Evolutionary conservation across 352 stramenopile genomes (phyloP).

Genomic region (Globisporangium spinosum): DNA sequence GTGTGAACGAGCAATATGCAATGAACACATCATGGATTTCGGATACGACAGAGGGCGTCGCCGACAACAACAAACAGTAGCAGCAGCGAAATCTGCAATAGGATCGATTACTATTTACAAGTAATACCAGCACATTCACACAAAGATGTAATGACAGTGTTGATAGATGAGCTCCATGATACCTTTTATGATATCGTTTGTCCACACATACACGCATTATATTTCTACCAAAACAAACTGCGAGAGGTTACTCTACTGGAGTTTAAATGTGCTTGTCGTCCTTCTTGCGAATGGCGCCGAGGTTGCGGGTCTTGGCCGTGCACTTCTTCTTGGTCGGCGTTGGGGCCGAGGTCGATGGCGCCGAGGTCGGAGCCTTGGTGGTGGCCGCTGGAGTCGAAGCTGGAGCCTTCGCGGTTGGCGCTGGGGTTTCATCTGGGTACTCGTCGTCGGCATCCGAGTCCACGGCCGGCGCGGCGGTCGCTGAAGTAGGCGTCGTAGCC

Average conservation of each 20-base stretch:
- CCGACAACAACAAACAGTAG: no score
- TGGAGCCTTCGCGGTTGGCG: neutral
- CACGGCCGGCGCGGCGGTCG: neutral
- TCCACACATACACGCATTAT: no score
- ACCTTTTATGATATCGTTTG: no score
- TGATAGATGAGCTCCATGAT: no score
- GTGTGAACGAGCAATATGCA: no score
- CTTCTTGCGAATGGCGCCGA: neutral
- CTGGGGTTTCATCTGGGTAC: neutral
- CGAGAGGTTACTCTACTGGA: neutral
- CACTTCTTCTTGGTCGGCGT: conserved; percentile 6
- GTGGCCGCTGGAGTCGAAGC: neutral
- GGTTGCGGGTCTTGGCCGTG: conserved; percentile 11
- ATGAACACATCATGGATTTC: no score
- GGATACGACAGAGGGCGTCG: no score
- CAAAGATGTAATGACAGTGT: no score
- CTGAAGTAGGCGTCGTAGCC: neutral
- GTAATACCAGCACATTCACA: no score
- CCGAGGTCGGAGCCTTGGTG: neutral
- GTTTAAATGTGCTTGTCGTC: conserved; percentile 5
- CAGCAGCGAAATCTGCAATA: no score
- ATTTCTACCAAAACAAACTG: no score
- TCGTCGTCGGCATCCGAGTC: conserved; percentile 8
- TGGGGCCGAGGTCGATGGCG: neutral
- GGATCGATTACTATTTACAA: no score